Evolutionary conservation across 2,329 filamentous ascomycete genomes (phyloP).

Genomic region (Aspergillus costaricaensis): DNA sequence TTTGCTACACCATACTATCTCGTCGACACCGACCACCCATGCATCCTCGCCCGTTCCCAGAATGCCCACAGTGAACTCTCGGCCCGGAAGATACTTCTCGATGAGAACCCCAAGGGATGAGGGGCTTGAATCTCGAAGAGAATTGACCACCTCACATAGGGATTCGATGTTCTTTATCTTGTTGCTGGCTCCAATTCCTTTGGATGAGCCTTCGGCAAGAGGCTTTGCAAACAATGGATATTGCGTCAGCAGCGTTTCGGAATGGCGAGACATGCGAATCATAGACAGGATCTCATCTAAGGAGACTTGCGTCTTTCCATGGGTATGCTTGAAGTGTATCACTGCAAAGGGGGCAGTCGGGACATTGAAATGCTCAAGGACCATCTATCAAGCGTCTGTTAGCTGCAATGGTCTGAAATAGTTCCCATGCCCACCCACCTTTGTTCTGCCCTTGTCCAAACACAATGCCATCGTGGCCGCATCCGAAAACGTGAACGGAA

Average conservation of each 20-base stretch:
- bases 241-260: not conserved
- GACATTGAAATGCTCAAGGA: slow-evolving; percentile 19
- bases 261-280: not conserved
- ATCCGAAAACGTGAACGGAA: slow-evolving; percentile 27
- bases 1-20: slow-evolving; percentile 16
- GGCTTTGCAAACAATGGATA: slow-evolving; percentile 27
- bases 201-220: slow-evolving; percentile 21
- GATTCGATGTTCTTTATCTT: slow-evolving; percentile 17
- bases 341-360: slow-evolving; percentile 20
- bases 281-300: not conserved
- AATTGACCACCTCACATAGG: slow-evolving; percentile 10
- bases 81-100: slow-evolving; percentile 25
- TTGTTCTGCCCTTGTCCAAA: slow-evolving; percentile 25
- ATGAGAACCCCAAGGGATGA: slow-evolving; percentile 20
- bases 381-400: slow-evolving; percentile 5
- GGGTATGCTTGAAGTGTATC: not conserved
- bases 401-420: not conserved
- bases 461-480: slow-evolving; percentile 25
- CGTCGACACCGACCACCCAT: slow-evolving; percentile 19
- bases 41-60: slow-evolving; percentile 20
- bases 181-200: slow-evolving; percentile 18
- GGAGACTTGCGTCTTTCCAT: slow-evolving; percentile 2
- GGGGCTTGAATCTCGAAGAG: slow-evolving; percentile 16
- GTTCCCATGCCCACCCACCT: slow-evolving; percentile 12
- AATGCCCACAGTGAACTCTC: slow-evolving; percentile 29